Conservation (phyloP, 1,284 basidiomycete genomes). For the Boletellus sp. region DNA sequence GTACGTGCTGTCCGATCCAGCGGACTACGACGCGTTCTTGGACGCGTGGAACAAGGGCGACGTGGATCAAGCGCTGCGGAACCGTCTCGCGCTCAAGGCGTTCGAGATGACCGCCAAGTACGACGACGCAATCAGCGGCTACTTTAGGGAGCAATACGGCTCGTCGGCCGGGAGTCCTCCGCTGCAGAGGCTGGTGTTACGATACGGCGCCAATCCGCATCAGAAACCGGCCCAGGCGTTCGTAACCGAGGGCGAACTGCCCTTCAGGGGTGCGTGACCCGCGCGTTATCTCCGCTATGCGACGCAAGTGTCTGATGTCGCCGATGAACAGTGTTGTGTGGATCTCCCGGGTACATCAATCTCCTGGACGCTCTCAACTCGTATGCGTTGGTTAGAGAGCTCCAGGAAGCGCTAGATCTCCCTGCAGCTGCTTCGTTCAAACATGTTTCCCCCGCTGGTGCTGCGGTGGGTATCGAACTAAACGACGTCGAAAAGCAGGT, state of each 20-base stretch:
- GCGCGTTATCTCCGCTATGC: not conserved
- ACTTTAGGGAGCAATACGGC: conserved; percentile 96
- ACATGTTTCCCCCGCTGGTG: conserved; percentile 97
- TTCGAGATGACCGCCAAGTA: conserved; percentile 96
- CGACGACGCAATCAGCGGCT: conserved; percentile 93
- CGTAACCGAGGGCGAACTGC: conserved; percentile 85
- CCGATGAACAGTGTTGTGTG: conserved; percentile 67
- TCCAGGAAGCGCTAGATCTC: conserved; percentile 80
- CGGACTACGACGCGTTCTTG: conserved; percentile 88
- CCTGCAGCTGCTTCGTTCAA: conserved; percentile 99
- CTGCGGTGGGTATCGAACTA: conserved; percentile 86
- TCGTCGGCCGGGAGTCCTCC: conserved; percentile 71
- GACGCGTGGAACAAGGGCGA: conserved; percentile 71
- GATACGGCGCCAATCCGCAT: conserved; percentile 98
- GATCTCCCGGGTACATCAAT: conserved; percentile 99
- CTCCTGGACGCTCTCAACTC: conserved; percentile 98
- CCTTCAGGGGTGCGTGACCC: conserved; percentile 78
- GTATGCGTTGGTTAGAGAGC: conserved; percentile 93
- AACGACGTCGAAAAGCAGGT: conserved; percentile 88
- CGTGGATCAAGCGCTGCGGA: conserved; percentile 69
- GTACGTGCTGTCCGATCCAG: conserved; percentile 88
- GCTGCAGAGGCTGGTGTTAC: conserved; percentile 82
- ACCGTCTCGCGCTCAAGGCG: conserved; percentile 91
- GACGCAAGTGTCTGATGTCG: not conserved
- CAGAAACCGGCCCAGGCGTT: conserved; percentile 99